A percentile compares a stretch with the other conserved stretches of the same genome.
phyloP scores from a whole-genome alignment of 2,329 filamentous ascomycete genomes.

The Penicillium sp. region DNA sequence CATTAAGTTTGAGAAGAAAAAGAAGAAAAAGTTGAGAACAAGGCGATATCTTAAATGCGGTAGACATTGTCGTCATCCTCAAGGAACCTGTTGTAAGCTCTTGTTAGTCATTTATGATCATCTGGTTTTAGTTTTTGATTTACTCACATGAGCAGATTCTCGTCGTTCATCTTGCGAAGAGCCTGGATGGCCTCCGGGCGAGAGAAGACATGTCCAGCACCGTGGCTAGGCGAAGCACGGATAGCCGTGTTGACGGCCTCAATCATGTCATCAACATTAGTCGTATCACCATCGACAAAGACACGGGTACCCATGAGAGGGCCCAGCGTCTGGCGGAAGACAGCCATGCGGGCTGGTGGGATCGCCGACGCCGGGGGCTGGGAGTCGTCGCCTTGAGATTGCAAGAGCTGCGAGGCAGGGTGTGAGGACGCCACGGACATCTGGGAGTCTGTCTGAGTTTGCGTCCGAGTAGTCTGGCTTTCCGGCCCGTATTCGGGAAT shows the following conservation, averaged over 20 bases:
- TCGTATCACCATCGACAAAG: conserved; percentile 81
- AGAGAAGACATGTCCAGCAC: conserved; percentile 64
- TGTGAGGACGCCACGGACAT: conserved; percentile 79
- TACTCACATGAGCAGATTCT: conserved; percentile 91
- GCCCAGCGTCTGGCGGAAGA: conserved; percentile 81
- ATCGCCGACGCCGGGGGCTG: conserved; percentile 47
- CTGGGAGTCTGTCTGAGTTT: conserved; percentile 53
- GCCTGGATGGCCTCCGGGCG: conserved; percentile 75
- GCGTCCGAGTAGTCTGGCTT: conserved; percentile 44
- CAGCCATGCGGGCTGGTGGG: conserved; percentile 64
- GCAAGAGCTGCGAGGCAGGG: conserved; percentile 71
- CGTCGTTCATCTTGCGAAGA: conserved; percentile 76
- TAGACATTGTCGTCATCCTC: conserved; percentile 67
- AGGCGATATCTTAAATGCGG: conserved; percentile 58
- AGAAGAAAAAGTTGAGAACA: conserved; percentile 13
- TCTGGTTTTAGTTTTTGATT: neutral
- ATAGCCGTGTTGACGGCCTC: conserved; percentile 77
- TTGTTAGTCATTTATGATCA: conserved; percentile 7
- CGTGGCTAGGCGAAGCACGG: conserved; percentile 47
- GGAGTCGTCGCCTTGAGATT: conserved; percentile 52
- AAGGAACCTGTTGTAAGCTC: conserved; percentile 42
- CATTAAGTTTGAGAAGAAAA: too few species aligned
- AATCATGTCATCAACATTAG: conserved; percentile 74
- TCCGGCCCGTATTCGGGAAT: conserved; percentile 58
- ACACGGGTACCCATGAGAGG: conserved; percentile 78